These are phyloP conservation scores for Ustilago trichophora DNA, from an alignment of 1,284 basidiomycete species.

Conservation along the genomic window DNA sequence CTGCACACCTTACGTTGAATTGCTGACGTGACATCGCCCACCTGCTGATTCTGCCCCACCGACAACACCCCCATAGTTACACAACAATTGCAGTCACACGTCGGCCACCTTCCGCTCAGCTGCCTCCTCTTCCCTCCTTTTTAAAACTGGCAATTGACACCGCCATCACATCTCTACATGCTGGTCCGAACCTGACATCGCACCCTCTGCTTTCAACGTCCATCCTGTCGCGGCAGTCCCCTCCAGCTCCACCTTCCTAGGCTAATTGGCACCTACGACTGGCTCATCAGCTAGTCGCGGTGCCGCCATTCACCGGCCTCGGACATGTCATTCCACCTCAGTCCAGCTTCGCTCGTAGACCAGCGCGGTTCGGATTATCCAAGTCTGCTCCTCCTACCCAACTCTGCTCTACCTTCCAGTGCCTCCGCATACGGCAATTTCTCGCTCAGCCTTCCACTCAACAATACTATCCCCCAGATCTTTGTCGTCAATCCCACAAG, in stretches of 20 bases:
- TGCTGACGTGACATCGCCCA: too few species aligned
- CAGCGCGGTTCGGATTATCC: conserved; percentile 14
- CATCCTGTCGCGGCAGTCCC: neutral
- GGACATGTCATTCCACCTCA: conserved; percentile 29
- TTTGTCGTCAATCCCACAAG: conserved; percentile 42
- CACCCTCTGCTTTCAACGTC: neutral
- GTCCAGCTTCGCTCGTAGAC: conserved; percentile 32
- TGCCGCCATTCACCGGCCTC: neutral
- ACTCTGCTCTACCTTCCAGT: neutral
- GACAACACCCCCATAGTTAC: too few species aligned
- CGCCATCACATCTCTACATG: conserved; percentile 5
- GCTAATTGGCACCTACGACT: conserved; percentile 18
- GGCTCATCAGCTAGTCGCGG: conserved; percentile 10
- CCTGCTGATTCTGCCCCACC: too few species aligned
- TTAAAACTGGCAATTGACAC: neutral
- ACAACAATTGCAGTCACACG: too few species aligned
- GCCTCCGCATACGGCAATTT: conserved; percentile 1
- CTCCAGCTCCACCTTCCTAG: too few species aligned
- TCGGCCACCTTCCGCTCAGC: too few species aligned
- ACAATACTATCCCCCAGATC: conserved; percentile 30
- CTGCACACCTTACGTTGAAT: too few species aligned
- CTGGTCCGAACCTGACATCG: neutral
- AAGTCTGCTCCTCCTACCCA: conserved; percentile 1
- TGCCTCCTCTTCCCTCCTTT: neutral
- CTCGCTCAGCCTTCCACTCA: neutral